These are phyloP conservation scores for Phoma sp. DNA, from an alignment of 2,329 filamentous ascomycete species.

Conservation along the genomic window DNA sequence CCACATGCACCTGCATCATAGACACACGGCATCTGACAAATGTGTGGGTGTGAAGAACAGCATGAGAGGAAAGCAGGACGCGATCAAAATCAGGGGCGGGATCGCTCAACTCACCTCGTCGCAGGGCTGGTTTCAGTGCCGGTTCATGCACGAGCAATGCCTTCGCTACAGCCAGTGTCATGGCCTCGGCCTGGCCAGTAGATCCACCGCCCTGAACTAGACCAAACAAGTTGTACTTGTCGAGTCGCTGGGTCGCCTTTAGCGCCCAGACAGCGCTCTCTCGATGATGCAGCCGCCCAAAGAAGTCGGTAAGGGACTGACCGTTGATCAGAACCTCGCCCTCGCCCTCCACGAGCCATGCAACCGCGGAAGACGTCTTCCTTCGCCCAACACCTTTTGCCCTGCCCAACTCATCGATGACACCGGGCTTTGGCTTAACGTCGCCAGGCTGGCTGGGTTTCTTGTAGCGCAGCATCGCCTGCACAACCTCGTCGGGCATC, in stretches of 20 bases:
- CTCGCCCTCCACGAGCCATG: constrained; percentile 89
- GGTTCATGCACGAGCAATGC: constrained; percentile 91
- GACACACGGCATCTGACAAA: not conserved
- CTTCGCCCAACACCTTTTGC: constrained; percentile 82
- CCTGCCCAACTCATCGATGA: constrained; percentile 78
- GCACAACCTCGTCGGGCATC: constrained; percentile 71
- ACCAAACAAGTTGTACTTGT: constrained; percentile 98
- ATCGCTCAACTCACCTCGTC: constrained; percentile 74
- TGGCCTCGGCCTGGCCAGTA: constrained; percentile 93
- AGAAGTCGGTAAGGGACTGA: constrained; percentile 79
- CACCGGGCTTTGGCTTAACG: constrained; percentile 66
- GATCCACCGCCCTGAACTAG: constrained; percentile 84
- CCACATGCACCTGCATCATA: not conserved
- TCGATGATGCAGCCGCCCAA: constrained; percentile 88
- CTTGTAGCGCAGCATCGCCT: constrained; percentile 72
- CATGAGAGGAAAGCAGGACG: not conserved
- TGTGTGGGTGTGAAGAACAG: constrained; percentile 5
- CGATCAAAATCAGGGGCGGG: constrained; percentile 14
- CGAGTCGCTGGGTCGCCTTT: constrained; percentile 78
- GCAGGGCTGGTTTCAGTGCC: constrained; percentile 81
- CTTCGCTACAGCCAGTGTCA: constrained; percentile 88
- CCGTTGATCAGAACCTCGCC: constrained; percentile 92
- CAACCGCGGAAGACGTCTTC: constrained; percentile 85
- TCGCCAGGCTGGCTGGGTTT: constrained; percentile 75
- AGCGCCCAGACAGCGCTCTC: constrained; percentile 94